Conservation (phyloP, 2,329 filamentous ascomycete genomes). For the Curvularia sp. region DNA sequence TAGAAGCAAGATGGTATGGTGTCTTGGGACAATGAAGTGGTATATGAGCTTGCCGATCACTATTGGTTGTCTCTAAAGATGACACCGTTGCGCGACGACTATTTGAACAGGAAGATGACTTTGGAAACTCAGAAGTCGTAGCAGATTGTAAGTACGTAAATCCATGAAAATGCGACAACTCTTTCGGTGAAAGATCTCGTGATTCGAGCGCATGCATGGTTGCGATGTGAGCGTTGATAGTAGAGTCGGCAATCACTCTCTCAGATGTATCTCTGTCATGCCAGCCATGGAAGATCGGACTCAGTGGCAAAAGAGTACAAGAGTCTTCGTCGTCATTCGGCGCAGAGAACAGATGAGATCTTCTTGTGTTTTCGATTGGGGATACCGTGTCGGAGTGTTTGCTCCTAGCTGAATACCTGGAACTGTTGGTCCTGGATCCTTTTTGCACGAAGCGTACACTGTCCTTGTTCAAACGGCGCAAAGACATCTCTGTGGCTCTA, state of each 20-base stretch:
- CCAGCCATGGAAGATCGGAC: constrained; percentile 10
- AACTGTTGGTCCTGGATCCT: constrained; percentile 28
- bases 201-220: constrained; percentile 42
- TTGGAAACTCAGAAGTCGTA: constrained; percentile 15
- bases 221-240: constrained; percentile 40
- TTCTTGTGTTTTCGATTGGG: constrained; percentile 9
- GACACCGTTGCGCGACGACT: constrained; percentile 29
- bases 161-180: constrained; percentile 16
- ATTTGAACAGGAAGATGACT: constrained; percentile 30
- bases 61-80: constrained; percentile 23
- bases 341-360: neutral
- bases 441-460: constrained; percentile 36
- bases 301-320: neutral
- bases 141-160: constrained; percentile 17
- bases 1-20: constrained; percentile 37
- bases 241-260: constrained; percentile 37
- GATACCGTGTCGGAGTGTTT: constrained; percentile 14
- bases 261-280: constrained; percentile 36
- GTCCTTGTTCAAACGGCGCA: constrained; percentile 33
- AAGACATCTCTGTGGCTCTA: constrained; percentile 34
- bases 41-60: constrained; percentile 27
- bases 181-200: constrained; percentile 23
- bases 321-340: neutral
- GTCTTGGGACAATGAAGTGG: constrained; percentile 39
- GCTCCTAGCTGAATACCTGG: constrained; percentile 28